Evolutionary conservation across 1,139 yeast genomes (phyloP).

Genomic region (Geotrichum carabidarum): DNA sequence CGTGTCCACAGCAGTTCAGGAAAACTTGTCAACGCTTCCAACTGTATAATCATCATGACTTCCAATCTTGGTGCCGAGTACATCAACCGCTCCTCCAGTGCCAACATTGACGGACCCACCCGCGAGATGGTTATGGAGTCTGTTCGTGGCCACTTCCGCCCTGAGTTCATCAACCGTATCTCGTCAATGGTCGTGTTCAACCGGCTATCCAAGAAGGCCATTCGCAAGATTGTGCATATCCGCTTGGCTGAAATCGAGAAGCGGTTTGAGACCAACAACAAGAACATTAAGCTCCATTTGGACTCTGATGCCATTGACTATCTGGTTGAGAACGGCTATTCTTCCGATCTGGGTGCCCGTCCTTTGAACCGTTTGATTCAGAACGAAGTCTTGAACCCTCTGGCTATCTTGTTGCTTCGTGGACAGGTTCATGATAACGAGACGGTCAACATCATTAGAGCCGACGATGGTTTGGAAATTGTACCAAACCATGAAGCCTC

Average conservation of each 20-base stretch:
- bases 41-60: slow-evolving; percentile 90
- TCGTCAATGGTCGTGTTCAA: slow-evolving; percentile 89
- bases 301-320: slow-evolving; percentile 73
- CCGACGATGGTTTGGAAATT: slow-evolving; percentile 64
- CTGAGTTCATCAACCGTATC: slow-evolving; percentile 94
- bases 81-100: slow-evolving; percentile 67
- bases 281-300: slow-evolving; percentile 62
- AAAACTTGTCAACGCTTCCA: slow-evolving; percentile 85
- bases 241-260: slow-evolving; percentile 78
- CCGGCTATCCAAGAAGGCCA: slow-evolving; percentile 84
- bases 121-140: slow-evolving; percentile 48
- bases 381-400: slow-evolving; percentile 66
- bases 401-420: slow-evolving; percentile 82
- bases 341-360: slow-evolving; percentile 92
- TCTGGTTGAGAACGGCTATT: slow-evolving; percentile 71
- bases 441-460: slow-evolving; percentile 58
- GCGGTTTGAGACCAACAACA: slow-evolving; percentile 79
- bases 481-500: slow-evolving; percentile 69
- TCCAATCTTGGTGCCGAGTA: slow-evolving; percentile 94
- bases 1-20: slow-evolving; percentile 93
- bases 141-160: slow-evolving; percentile 89
- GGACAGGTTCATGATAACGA: slow-evolving; percentile 90
- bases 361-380: slow-evolving; percentile 94
- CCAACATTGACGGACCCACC: slow-evolving; percentile 34
- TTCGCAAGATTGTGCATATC: slow-evolving; percentile 82